Evolutionary conservation across 805 yeast species (phyloP).

Genomic region (Lachancea meyersii): DNA sequence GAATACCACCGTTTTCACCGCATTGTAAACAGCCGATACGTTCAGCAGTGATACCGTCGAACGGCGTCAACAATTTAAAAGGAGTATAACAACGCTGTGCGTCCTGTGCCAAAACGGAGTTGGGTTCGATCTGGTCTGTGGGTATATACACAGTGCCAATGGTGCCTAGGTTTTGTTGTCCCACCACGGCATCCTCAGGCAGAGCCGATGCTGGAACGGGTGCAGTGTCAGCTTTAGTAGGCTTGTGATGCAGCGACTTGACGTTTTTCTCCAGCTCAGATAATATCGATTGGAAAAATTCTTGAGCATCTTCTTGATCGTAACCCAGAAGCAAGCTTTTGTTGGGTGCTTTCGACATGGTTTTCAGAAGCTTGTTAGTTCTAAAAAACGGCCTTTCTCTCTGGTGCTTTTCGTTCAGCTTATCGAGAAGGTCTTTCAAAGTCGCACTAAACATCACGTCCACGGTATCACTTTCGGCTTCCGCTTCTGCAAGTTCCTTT

Average conservation of each 20-base stretch:
- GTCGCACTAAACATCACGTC: slow-evolving; percentile 47
- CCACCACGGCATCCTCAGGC: slow-evolving; percentile 34
- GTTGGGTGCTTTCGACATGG: slow-evolving; percentile 73
- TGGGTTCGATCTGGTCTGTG: slow-evolving; percentile 72
- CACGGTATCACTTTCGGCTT: slow-evolving; percentile 10
- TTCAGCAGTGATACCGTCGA: slow-evolving; percentile 84
- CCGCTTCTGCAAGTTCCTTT: slow-evolving; percentile 9
- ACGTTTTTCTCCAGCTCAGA: slow-evolving; percentile 50
- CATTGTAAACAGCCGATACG: slow-evolving; percentile 86
- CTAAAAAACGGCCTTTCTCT: slow-evolving; percentile 50
- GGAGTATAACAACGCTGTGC: slow-evolving; percentile 42
- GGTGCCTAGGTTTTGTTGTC: slow-evolving; percentile 46
- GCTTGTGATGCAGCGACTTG: slow-evolving; percentile 20
- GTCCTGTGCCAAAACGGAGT: slow-evolving; percentile 35
- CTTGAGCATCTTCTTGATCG: slow-evolving; percentile 96
- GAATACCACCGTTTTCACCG: slow-evolving; percentile 90
- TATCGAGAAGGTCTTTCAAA: slow-evolving; percentile 45
- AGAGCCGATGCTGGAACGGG: slow-evolving; percentile 27
- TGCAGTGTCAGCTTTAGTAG: slow-evolving; percentile 23
- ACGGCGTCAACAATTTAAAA: slow-evolving; percentile 69
- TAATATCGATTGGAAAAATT: slow-evolving; percentile 78
- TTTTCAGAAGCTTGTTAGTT: slow-evolving; percentile 53
- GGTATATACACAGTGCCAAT: slow-evolving; percentile 66
- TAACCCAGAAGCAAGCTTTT: slow-evolving; percentile 74
- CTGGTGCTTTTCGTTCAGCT: slow-evolving; percentile 52